These are phyloP conservation scores for Hypoxylon cercidicola DNA, from an alignment of 495 filamentous ascomycete genomes.

Conservation along the genomic window DNA sequence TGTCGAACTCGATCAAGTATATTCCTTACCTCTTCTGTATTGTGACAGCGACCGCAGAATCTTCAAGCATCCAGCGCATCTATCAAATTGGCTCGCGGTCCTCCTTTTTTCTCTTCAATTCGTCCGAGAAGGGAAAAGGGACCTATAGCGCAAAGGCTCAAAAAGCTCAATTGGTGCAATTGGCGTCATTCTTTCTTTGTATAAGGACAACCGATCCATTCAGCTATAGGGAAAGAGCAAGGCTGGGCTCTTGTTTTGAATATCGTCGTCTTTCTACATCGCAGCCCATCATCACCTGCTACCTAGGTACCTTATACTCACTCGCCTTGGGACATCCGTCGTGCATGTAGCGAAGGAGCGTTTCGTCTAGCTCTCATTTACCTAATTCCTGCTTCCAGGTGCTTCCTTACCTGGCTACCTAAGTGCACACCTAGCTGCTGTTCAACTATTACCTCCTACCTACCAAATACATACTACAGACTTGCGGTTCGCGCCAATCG, in stretches of 20 bases:
- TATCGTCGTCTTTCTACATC: slow-evolving; percentile 6
- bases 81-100: slow-evolving; percentile 5
- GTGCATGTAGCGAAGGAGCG: slow-evolving; percentile 20
- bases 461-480: slow-evolving; percentile 4
- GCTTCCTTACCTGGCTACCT: slow-evolving; percentile 2
- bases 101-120: slow-evolving; percentile 25
- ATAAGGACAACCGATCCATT: slow-evolving; percentile 19
- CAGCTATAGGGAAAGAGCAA: slow-evolving; percentile 23
- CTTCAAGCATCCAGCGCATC: slow-evolving; percentile 24
- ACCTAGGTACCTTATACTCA: slow-evolving; percentile 14
- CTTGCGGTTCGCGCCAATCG: slow-evolving; percentile 8
- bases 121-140: slow-evolving; percentile 29
- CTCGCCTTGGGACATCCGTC: slow-evolving; percentile 4
- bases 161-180: slow-evolving; percentile 32
- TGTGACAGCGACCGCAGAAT: slow-evolving; percentile 18
- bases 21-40: slow-evolving; percentile 1
- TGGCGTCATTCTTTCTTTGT: slow-evolving; percentile 33
- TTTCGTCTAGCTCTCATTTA: slow-evolving; percentile 17
- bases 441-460: slow-evolving; percentile 8
- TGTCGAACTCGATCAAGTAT: slow-evolving; percentile 21
- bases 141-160: slow-evolving; percentile 20
- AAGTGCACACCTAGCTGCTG: not conserved
- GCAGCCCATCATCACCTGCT: slow-evolving; percentile 6
- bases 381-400: slow-evolving; percentile 5
- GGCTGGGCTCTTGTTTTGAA: slow-evolving; percentile 20